Percentiles rank a stretch among this genome's conserved stretches.
Conservation (phyloP, 352 stramenopile species). For the Phytophthora podocarpi region DNA sequence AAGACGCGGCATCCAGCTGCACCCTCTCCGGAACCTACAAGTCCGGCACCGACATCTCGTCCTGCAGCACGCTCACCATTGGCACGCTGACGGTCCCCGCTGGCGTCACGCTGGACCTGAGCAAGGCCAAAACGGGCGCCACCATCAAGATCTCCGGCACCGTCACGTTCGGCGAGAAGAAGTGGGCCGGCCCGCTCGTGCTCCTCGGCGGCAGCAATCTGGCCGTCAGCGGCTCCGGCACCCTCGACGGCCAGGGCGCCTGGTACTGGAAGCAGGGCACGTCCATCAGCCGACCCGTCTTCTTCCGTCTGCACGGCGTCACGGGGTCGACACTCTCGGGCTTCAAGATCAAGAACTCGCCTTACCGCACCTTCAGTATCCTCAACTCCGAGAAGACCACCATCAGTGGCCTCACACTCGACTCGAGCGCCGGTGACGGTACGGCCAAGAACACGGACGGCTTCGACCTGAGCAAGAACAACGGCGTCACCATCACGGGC, state of each 20-base stretch:
- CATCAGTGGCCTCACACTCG: slow-evolving; percentile 22
- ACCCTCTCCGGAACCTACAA: slow-evolving; percentile 39
- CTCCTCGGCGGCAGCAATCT: slow-evolving; percentile 31
- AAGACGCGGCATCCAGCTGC: slow-evolving; percentile 5
- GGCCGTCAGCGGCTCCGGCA: slow-evolving; percentile 35
- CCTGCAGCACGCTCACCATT: slow-evolving; percentile 34
- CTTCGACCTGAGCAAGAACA: slow-evolving; percentile 33
- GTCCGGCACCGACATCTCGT: slow-evolving; percentile 29
- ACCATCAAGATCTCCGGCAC: slow-evolving; percentile 40
- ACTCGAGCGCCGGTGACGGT: slow-evolving; percentile 15
- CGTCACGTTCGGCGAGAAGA: slow-evolving; percentile 34
- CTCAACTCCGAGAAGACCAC: slow-evolving; percentile 27
- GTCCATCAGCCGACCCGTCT: slow-evolving; percentile 33
- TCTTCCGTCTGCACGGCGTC: slow-evolving; percentile 39
- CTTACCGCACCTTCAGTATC: slow-evolving; percentile 34
- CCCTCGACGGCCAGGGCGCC: slow-evolving; percentile 39
- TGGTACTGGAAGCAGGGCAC: slow-evolving; percentile 46
- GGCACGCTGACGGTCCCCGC: slow-evolving; percentile 31
- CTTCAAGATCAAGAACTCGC: slow-evolving; percentile 44
- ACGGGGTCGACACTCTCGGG: slow-evolving; percentile 31
- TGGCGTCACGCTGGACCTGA: slow-evolving; percentile 40
- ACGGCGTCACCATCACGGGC: slow-evolving; percentile 29
- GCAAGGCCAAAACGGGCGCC: slow-evolving; percentile 26
- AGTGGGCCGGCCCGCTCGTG: slow-evolving; percentile 40
- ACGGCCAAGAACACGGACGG: slow-evolving; percentile 28